Conservation (phyloP, 1,284 basidiomycete genomes). For the Trametes polyzona region DNA sequence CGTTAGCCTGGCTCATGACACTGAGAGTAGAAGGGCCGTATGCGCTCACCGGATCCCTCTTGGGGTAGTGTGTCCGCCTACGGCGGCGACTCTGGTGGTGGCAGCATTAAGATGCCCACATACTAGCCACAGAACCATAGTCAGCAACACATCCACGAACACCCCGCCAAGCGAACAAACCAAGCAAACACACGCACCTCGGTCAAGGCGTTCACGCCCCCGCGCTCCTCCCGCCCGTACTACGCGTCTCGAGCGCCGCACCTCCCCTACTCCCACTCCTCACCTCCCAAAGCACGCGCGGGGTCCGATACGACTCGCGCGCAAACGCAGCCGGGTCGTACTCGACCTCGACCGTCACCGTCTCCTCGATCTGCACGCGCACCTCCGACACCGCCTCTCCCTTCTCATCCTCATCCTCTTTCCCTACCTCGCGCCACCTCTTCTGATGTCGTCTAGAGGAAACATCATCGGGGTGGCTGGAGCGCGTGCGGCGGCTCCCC, state of each 20-base stretch:
- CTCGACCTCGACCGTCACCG: conserved; percentile 26
- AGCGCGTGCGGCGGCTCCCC: background rate
- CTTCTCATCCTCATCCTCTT: background rate
- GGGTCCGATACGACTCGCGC: conserved; percentile 24
- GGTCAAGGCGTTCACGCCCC: background rate
- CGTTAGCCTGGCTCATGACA: background rate
- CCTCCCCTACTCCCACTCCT: background rate
- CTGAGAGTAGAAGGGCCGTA: no score
- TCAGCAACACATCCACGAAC: no score
- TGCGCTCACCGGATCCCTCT: no score
- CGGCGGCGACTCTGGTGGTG: no score
- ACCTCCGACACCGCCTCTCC: conserved; percentile 22
- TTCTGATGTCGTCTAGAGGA: background rate
- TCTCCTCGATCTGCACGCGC: conserved; percentile 28
- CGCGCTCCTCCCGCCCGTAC: background rate
- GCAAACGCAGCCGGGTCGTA: conserved; percentile 17
- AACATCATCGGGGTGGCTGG: no score
- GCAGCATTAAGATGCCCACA: no score
- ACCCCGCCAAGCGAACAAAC: background rate
- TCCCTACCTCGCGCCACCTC: background rate
- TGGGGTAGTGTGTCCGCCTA: no score
- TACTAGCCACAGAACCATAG: no score
- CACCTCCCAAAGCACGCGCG: conserved; percentile 22
- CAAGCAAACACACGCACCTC: background rate
- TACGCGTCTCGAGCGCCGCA: background rate